These are phyloP conservation scores for Mycena leptocephala DNA, from an alignment of 768 basidiomycete species.

Conservation along the genomic window DNA sequence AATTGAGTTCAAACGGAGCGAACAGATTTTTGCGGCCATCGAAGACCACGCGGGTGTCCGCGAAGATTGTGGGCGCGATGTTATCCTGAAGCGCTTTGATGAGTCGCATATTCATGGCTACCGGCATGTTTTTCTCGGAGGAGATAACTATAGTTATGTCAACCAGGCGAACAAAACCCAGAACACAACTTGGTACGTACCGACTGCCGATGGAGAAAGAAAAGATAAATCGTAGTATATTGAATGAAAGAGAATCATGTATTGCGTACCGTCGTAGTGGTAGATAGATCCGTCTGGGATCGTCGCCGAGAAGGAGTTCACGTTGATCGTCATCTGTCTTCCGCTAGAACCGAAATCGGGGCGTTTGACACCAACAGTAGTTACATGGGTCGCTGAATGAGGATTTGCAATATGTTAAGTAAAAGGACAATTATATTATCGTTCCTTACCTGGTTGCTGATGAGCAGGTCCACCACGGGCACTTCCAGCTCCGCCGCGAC, in stretches of 20 bases:
- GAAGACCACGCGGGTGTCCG: conserved; percentile 64
- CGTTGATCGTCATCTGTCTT: conserved; percentile 43
- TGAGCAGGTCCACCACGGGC: background rate
- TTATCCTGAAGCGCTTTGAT: conserved; percentile 62
- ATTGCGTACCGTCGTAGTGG: conserved; percentile 70
- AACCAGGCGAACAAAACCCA: background rate
- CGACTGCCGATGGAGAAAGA: background rate
- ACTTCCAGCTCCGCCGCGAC: background rate
- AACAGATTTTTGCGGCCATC: conserved; percentile 76
- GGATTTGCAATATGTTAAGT: too few relatives aligned
- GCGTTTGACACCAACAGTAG: conserved; percentile 66
- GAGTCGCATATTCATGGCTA: conserved; percentile 64
- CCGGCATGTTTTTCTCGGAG: conserved; percentile 66
- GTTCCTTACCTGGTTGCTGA: background rate
- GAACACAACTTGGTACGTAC: background rate
- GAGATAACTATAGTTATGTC: conserved; percentile 35
- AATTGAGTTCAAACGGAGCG: conserved; percentile 55
- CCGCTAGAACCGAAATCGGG: conserved; percentile 64
- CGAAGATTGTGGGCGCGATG: conserved; percentile 64
- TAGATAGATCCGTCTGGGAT: conserved; percentile 64
- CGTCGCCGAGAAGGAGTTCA: conserved; percentile 63
- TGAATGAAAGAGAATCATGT: background rate
- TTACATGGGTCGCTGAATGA: conserved; percentile 21
- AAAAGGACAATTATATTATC: too few relatives aligned
- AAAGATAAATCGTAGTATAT: conserved; percentile 7